Percentiles rank a stretch among this genome's conserved stretches.
Conservation (phyloP, 2,329 filamentous ascomycete genomes). For the Pseudocercospora eumusae region DNA sequence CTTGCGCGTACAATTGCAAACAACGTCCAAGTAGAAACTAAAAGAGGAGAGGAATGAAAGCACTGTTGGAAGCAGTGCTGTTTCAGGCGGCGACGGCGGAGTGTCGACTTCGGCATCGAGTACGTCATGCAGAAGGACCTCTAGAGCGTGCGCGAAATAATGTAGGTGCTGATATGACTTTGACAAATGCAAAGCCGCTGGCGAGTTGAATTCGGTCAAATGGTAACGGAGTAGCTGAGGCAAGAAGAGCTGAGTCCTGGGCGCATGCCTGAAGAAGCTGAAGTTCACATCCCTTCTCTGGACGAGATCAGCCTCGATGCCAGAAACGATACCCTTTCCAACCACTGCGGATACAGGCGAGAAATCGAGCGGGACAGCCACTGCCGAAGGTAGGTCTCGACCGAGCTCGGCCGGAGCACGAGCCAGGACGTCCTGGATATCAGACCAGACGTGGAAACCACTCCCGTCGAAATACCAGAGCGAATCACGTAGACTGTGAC, state of each 20-base stretch:
- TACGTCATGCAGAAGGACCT: slow-evolving; percentile 88
- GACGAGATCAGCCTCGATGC: slow-evolving; percentile 89
- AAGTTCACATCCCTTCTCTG: slow-evolving; percentile 90
- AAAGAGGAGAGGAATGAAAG: slow-evolving; percentile 57
- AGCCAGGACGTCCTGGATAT: slow-evolving; percentile 79
- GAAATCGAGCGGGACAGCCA: slow-evolving; percentile 86
- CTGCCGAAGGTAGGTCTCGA: slow-evolving; percentile 70
- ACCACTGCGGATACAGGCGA: slow-evolving; percentile 86
- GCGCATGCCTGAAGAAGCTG: slow-evolving; percentile 83
- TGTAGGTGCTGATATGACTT: slow-evolving; percentile 82
- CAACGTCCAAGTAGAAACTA: slow-evolving; percentile 86
- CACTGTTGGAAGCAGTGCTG: slow-evolving; percentile 54
- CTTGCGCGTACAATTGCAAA: slow-evolving; percentile 95
- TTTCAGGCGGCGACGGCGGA: slow-evolving; percentile 46
- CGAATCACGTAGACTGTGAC: slow-evolving; percentile 72
- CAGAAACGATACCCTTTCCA: slow-evolving; percentile 86
- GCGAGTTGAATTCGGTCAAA: slow-evolving; percentile 72
- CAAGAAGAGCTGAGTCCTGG: slow-evolving; percentile 90
- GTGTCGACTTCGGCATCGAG: slow-evolving; percentile 90
- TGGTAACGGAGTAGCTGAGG: slow-evolving; percentile 83
- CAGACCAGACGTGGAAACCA: slow-evolving; percentile 83
- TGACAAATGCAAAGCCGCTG: slow-evolving; percentile 77
- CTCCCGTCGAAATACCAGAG: slow-evolving; percentile 92
- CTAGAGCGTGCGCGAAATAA: slow-evolving; percentile 90
- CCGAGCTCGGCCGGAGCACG: slow-evolving; percentile 66